Evolutionary conservation across 352 stramenopile genomes (phyloP), one percentile per base, ranked within the genome.

Genomic region (Phytopythium boreale): DNA sequence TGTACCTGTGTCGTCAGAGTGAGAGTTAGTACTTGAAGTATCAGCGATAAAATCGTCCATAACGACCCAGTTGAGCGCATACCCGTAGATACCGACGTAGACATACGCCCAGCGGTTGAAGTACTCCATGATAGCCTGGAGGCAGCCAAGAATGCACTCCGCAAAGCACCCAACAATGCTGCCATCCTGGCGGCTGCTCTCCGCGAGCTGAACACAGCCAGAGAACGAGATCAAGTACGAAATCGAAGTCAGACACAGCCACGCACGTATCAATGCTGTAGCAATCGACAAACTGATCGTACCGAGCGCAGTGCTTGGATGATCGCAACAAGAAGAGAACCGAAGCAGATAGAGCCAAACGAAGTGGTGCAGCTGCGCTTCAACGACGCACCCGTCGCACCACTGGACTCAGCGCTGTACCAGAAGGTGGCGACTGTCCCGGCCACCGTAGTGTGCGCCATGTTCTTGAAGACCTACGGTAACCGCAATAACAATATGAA

Each of bases 281-380:
- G 41, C 41, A 46, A 46, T 46, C 9, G 7, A 24, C 6, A 62
- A 20, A 55, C 68, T 64, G 24, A 34, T 20, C 47, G 12, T 83
- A 87, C 76, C 66, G 86, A 76, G 55, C 91, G 88, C 39, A 97
- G 69, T 2, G 93, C 86, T 72, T 98, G 88, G 41, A 99, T 70
- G 49, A 98, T 89, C 1, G 96, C 96, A 19, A 98, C 88, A 37
- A 98, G 81, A 12, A 99, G 77, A 26, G 89, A 97, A 19, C 96
- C 96, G 27, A 98, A 89, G 72, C 93, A 98, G 62, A 99, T 98
- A n/a, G 88, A 97, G 61, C 96, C 96, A 59, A 98, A 97, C 59
- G 93, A 96, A 10, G 88, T 97, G 11, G 94, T 98, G 27, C 80
- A 91, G 41, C 81, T 83, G 39, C 93, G 87, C 63, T 84, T 78